A percentile compares a stretch with the other conserved stretches of the same genome.
Evolutionary conservation across 148 eudicot species (phyloP).

Genomic region (Amaranthus hypochondriacus): DNA sequence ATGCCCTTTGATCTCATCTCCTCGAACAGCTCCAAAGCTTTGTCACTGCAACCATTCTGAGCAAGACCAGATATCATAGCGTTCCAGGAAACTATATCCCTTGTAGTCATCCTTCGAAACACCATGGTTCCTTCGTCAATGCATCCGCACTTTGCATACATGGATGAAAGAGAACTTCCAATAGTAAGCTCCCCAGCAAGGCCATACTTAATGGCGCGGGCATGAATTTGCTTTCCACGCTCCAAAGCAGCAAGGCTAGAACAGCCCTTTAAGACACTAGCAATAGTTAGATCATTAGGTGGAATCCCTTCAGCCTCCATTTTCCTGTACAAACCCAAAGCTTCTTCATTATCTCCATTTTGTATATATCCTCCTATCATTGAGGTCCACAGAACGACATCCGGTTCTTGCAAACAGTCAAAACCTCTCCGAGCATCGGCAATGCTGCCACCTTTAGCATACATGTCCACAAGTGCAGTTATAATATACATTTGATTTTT

Average conservation of each 20-base stretch:
- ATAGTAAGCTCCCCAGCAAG: constrained; percentile 34
- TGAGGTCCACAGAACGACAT: constrained; percentile 64
- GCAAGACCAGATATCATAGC: constrained; percentile 65
- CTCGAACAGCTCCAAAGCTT: constrained; percentile 50
- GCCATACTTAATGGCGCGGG: constrained; percentile 46
- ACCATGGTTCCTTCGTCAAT: constrained; percentile 40
- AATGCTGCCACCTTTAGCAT: constrained; percentile 48
- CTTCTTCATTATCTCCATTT: constrained; percentile 46
- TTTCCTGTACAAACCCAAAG: constrained; percentile 45
- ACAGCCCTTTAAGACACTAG: constrained; percentile 52
- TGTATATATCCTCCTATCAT: constrained; percentile 62
- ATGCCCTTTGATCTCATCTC: constrained; percentile 45
- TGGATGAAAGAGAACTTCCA: constrained; percentile 59
- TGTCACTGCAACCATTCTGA: constrained; percentile 51
- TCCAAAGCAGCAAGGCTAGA: constrained; percentile 59
- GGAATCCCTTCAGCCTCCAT: constrained; percentile 48
- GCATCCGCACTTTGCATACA: constrained; percentile 67
- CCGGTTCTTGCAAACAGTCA: constrained; percentile 46
- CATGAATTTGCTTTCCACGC: constrained; percentile 70
- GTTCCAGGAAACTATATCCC: constrained; percentile 58
- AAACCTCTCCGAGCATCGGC: constrained; percentile 53
- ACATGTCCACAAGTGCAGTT: constrained; percentile 59
- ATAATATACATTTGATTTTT: constrained; percentile 43
- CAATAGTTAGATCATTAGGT: constrained; percentile 56
- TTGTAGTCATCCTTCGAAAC: constrained; percentile 40